phyloP scores from a whole-genome alignment of 1,284 basidiomycete species.

The Microbotryomycetes sp. region DNA sequence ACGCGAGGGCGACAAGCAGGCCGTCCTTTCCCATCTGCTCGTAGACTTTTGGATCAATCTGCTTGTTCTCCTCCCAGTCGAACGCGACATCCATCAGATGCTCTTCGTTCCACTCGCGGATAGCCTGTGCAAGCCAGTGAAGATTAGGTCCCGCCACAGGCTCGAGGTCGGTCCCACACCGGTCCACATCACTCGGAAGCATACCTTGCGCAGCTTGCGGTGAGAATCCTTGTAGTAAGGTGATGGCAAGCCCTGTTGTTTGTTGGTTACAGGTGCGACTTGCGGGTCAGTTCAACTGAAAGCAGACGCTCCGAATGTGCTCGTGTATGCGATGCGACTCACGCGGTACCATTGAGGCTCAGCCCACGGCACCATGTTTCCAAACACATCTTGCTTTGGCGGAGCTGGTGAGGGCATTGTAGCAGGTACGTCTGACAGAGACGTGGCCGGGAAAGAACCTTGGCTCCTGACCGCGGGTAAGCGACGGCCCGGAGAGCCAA shows the following conservation, averaged over 20 bases:
- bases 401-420: no score
- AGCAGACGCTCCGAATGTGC: no score
- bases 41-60: conserved; percentile 33
- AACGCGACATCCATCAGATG: conserved; percentile 18
- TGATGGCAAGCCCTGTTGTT: conserved; percentile 33
- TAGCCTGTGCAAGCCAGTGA: neutral
- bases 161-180: conserved; percentile 13
- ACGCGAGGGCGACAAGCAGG: conserved; percentile 37
- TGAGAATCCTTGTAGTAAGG: conserved; percentile 44
- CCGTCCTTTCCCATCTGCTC: conserved; percentile 35
- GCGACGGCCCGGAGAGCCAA: no score
- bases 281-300: neutral
- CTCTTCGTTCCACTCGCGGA: conserved; percentile 5
- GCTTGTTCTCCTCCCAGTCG: conserved; percentile 32
- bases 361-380: conserved; percentile 10
- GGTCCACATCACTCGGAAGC: conserved; percentile 33
- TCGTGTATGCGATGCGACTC: neutral
- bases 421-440: no score
- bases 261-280: no score
- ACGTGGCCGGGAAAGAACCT: no score
- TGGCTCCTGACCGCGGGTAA: no score
- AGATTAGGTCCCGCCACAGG: conserved; percentile 2
- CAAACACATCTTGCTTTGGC: neutral
- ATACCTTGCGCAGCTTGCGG: conserved; percentile 39
- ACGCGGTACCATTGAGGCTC: conserved; percentile 18